Evolutionary conservation across 2,329 filamentous ascomycete genomes (phyloP).

Genomic region (Fusarium subtropicale): DNA sequence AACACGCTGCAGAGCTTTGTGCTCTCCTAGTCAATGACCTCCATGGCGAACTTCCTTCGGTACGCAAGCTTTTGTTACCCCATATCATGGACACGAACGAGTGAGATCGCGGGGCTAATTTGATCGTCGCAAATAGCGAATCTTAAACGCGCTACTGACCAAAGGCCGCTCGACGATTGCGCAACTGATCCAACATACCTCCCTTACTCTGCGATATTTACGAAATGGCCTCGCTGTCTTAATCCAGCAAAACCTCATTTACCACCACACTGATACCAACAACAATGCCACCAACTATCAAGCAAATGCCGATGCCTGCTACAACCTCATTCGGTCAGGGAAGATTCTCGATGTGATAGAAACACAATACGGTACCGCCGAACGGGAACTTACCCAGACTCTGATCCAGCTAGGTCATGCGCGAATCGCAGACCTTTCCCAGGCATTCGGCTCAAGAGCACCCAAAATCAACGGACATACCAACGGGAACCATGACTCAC

Average conservation of each 20-base stretch:
- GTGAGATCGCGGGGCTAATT: conserved; percentile 47
- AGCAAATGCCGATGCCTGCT: conserved; percentile 82
- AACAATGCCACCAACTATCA: conserved; percentile 80
- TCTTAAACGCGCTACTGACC: conserved; percentile 81
- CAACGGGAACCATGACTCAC: conserved; percentile 51
- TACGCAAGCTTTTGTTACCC: conserved; percentile 61
- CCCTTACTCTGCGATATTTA: conserved; percentile 78
- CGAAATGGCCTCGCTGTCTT: conserved; percentile 86
- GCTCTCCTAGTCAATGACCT: conserved; percentile 88
- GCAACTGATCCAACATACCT: conserved; percentile 77
- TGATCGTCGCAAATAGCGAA: conserved; percentile 69
- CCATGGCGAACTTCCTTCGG: conserved; percentile 91
- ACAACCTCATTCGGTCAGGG: conserved; percentile 82
- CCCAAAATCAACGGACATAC: conserved; percentile 52
- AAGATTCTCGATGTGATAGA: conserved; percentile 84
- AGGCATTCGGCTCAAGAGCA: conserved; percentile 64
- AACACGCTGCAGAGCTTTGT: conserved; percentile 88
- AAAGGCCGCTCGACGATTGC: conserved; percentile 80
- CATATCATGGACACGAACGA: conserved; percentile 11
- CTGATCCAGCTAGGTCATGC: conserved; percentile 83
- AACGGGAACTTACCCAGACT: conserved; percentile 78
- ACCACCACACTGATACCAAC: conserved; percentile 74
- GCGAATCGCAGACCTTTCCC: conserved; percentile 75
- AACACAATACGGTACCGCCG: conserved; percentile 77
- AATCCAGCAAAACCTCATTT: conserved; percentile 88